Conservation (phyloP, 2,329 filamentous ascomycete genomes). For the Fusarium sp. region DNA sequence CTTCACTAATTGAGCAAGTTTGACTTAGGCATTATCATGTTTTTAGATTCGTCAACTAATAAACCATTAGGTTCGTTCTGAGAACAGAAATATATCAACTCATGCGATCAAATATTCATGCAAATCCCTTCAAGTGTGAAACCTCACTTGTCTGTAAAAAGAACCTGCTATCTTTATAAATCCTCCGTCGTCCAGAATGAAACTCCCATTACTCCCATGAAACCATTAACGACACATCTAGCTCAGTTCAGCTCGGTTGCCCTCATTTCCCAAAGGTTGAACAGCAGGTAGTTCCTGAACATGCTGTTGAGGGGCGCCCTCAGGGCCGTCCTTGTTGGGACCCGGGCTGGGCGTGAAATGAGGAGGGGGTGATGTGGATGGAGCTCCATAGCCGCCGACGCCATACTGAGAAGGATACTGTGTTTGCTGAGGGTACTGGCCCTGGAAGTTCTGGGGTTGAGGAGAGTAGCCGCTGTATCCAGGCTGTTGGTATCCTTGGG, state of each 20-base stretch:
- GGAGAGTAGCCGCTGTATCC: slow-evolving; percentile 37
- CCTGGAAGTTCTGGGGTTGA: slow-evolving; percentile 30
- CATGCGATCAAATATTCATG: slow-evolving; percentile 16
- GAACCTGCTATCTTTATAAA: not conserved
- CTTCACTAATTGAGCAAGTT: not conserved
- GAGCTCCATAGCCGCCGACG: slow-evolving; percentile 31
- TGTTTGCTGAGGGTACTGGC: slow-evolving; percentile 36
- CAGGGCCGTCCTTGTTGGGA: slow-evolving; percentile 32
- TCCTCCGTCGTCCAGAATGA: not conserved
- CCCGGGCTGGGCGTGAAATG: slow-evolving; percentile 46
- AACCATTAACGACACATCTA: slow-evolving; percentile 11
- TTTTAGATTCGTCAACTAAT: slow-evolving; percentile 11
- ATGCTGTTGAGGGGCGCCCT: slow-evolving; percentile 18
- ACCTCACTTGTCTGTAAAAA: slow-evolving; percentile 13
- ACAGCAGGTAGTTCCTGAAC: slow-evolving; percentile 44
- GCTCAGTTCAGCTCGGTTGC: slow-evolving; percentile 48
- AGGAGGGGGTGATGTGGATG: slow-evolving; percentile 42
- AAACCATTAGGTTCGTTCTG: slow-evolving; percentile 16
- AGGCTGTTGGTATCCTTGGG: slow-evolving; percentile 35
- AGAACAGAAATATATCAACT: slow-evolving; percentile 32
- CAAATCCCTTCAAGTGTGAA: slow-evolving; percentile 16
- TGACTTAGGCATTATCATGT: slow-evolving; percentile 12
- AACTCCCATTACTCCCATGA: slow-evolving; percentile 8
- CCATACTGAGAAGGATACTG: slow-evolving; percentile 40
- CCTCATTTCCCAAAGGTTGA: slow-evolving; percentile 44